Percentiles rank a stretch among this genome's conserved stretches.
Evolutionary conservation across 805 yeast genomes (phyloP).

Genomic region (Saccharomycopsis microspora): DNA sequence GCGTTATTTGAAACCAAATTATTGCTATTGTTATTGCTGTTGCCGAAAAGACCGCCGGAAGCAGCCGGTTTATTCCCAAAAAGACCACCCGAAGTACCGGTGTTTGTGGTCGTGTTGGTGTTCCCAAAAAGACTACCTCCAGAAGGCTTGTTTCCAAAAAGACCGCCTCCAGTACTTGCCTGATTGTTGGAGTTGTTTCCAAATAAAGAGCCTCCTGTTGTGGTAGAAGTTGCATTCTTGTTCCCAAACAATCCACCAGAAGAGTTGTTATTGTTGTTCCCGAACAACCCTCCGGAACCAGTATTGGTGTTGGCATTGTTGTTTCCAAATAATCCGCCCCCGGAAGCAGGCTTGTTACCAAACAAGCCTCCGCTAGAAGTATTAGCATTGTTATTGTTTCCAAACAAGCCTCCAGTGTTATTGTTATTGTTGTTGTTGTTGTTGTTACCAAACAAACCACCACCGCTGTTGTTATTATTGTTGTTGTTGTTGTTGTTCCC

Average conservation of each 20-base stretch:
- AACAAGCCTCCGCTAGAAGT: constrained; percentile 29
- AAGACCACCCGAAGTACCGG: constrained; percentile 25
- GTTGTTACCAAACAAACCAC: constrained; percentile 23
- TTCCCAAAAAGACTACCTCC: constrained; percentile 32
- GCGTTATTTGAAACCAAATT: constrained; percentile 11
- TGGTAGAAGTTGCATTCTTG: constrained; percentile 11
- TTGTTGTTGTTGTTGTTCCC: constrained; percentile 19
- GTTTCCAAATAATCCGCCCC: constrained; percentile 25
- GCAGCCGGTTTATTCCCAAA: constrained; percentile 26
- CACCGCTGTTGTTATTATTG: constrained; percentile 24
- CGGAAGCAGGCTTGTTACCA: constrained; percentile 19
- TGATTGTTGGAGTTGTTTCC: constrained; percentile 23
- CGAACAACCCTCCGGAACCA: constrained; percentile 24
- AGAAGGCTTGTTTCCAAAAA: constrained; percentile 25
- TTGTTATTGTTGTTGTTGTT: constrained; percentile 15
- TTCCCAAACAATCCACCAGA: constrained; percentile 26
- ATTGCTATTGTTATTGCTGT: constrained; percentile 5
- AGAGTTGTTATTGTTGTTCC: constrained; percentile 19
- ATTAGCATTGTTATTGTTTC: constrained; percentile 17
- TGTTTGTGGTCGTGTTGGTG: constrained; percentile 23
- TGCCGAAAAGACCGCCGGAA: constrained; percentile 33
- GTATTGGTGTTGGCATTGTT: constrained; percentile 17
- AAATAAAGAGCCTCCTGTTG: constrained; percentile 28
- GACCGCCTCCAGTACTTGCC: constrained; percentile 22
- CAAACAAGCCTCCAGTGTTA: constrained; percentile 18